Evolutionary conservation across 2,329 filamentous ascomycete species (phyloP).

Genomic region (Nothomitra cinnamomea): DNA sequence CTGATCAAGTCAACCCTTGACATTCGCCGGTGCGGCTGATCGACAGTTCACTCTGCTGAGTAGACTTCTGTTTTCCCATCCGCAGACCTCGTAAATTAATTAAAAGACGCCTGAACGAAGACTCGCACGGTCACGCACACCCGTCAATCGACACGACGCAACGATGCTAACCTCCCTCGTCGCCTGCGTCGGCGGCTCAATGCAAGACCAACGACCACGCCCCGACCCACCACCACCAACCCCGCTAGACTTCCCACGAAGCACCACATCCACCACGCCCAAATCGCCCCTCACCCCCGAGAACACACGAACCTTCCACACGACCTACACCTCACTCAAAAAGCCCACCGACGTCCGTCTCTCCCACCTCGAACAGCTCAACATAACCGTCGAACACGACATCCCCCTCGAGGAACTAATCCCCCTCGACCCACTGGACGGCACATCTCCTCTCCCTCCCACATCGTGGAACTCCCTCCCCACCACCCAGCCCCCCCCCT

Average conservation of each 20-base stretch:
- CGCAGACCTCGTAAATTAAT: too few species aligned
- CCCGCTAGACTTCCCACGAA: constrained; percentile 33
- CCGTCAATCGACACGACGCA: too few species aligned
- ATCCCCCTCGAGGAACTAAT: constrained; percentile 24
- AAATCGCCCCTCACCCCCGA: constrained; percentile 20
- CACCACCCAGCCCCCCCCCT: not conserved
- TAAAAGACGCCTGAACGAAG: too few species aligned
- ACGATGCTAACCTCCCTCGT: too few species aligned
- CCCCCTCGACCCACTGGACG: constrained; percentile 16
- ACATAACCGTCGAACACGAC: constrained; percentile 23
- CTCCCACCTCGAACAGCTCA: constrained; percentile 24
- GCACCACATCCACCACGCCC: constrained; percentile 19
- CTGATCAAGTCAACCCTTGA: too few species aligned
- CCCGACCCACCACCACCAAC: constrained; percentile 31
- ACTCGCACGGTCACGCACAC: too few species aligned
- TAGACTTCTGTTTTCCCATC: too few species aligned
- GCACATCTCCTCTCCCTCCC: constrained; percentile 23
- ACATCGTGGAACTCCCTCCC: constrained; percentile 15
- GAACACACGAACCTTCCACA: constrained; percentile 24
- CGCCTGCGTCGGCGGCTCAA: too few species aligned
- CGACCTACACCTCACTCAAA: constrained; percentile 25
- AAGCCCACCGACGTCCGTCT: constrained; percentile 25
- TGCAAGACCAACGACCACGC: constrained; percentile 18
- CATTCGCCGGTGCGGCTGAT: too few species aligned
- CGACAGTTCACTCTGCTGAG: too few species aligned